Evolutionary conservation across 495 filamentous ascomycete species (phyloP), one percentile per base, ranked within the genome.

Genomic region (Xylaria grammica): DNA sequence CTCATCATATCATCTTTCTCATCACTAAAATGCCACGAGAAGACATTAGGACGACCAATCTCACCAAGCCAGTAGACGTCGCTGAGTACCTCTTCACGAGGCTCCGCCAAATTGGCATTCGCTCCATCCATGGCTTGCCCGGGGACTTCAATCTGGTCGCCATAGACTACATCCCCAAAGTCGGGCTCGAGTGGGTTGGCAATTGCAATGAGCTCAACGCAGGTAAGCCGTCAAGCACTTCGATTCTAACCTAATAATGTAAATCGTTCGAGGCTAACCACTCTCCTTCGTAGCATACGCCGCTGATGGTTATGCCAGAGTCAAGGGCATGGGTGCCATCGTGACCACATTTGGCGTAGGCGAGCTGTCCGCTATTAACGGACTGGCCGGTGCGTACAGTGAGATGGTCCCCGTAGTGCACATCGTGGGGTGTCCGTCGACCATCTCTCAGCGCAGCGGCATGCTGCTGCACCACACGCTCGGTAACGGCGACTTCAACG

Each of bases 381-480:
- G 86, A 15, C 76, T 92, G 38, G 89, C 88, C 7, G 90, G 90
- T 36, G 82, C 88, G 58, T 92, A 86, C 75, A 85, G 89, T 2
- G 92, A 96, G 75, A 85, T 85, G 63, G 87, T 92, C 1, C 90
- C 91, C 0, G 79, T 96, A 13, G 84, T 94, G 22, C 92, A 96
- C 71, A 91, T 96, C 56, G 91, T 96, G 34, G 92, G 92, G 2
- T 84, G 83, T 46, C 90, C 89, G 0, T 82, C 82, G 7, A 90
- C 82, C 32, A 71, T 80, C 46, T 82, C 85, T 6, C 87, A 90
- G 70, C 78, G 77, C 53, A 78, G 84, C 64, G 85, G 85, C 67
- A 81, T 88, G 73, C 79, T 96, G n/a, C 82, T 98, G 13, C 94
- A 98, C 73, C 94, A 98, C 76, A 96, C 94, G 1, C 87, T 98